Evolutionary conservation across 805 yeast species (phyloP), one percentile per base, ranked within the genome.

Genomic region (Cyberlindnera misumaiensis): DNA sequence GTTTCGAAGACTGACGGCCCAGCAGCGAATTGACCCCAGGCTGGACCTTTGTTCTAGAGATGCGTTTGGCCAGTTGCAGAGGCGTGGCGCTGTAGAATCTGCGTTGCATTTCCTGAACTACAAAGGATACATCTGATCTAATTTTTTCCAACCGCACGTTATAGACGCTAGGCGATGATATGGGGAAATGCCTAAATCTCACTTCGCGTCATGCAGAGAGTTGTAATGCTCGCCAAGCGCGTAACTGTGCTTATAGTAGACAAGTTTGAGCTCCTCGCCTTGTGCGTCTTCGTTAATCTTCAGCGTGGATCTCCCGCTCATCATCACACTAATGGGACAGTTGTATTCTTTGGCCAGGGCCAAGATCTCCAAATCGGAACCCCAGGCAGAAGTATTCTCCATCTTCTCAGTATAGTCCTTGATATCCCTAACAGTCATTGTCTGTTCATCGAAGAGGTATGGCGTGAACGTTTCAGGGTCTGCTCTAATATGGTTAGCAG

Each of bases 211-310:
- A 38, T 68, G 80, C 9, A 82, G 55, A 2, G 96, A 86, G 57
- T 90, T 90, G 61, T 90, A 90, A 63, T 90, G 98, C 62, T 89
- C 97, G 20, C 98, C 98, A 17, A 90, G 70, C 0, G 96, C 93
- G 58, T 77, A 90, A 12, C 77, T 74, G 55, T 88, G 93, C 58
- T 80, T 83, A 59, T 85, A 90, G 55, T 80, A 90, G 0, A 86
- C 95, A 41, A 90, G 55, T 46, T 75, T 75, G 49, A 90, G 63
- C 48, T 68, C 78, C 3, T 76, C 75, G 16, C 66, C 66, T 3
- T 52, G 48, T 2, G 58, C 49, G 0, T 65, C 68, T 46, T 76
- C 86, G 49, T 85, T 83, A 40, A 85, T 74, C 28, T 51, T 58
- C 47, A 82, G 66, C 3, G 81, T 70, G 5, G 88, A 72, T 30